phyloP scores from a whole-genome alignment of 108 stramenopile species.

The Pseudonitzschia multiseries region DNA sequence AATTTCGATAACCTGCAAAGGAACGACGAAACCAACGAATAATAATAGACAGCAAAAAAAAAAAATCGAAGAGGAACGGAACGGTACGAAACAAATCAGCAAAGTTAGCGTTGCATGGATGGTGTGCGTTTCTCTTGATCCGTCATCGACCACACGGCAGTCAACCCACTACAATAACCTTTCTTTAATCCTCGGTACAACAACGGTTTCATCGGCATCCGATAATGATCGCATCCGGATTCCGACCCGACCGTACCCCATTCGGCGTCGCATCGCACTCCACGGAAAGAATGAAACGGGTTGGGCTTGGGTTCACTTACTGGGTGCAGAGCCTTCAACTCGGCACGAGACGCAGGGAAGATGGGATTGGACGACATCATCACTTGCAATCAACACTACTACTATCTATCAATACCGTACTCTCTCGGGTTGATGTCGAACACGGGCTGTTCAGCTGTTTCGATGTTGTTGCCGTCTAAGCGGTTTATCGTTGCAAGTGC shows the following conservation, averaged over 20 bases:
- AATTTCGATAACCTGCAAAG: slow-evolving; percentile 33
- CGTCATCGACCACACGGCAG: too few relatives aligned
- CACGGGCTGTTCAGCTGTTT: background rate
- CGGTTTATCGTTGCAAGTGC: too few relatives aligned
- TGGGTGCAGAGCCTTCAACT: slow-evolving; percentile 37
- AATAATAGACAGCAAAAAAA: background rate
- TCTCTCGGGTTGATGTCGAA: background rate
- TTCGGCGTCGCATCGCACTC: background rate
- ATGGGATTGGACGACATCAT: slow-evolving; percentile 38
- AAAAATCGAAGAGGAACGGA: too few relatives aligned
- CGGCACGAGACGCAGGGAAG: slow-evolving; percentile 38
- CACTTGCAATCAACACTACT: background rate
- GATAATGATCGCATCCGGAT: too few relatives aligned
- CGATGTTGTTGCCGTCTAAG: too few relatives aligned
- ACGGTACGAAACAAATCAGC: too few relatives aligned
- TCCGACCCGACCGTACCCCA: background rate
- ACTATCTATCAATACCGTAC: background rate
- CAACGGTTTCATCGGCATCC: too few relatives aligned
- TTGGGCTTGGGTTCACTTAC: slow-evolving; percentile 16
- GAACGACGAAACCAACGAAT: background rate
- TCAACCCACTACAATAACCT: background rate
- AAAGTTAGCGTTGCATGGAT: too few relatives aligned
- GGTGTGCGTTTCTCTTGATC: too few relatives aligned
- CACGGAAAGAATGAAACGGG: too few relatives aligned
- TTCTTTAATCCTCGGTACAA: too few relatives aligned